A percentile compares a stretch with the other conserved stretches of the same genome.
Conservation (phyloP, 192 early-diverging fungal genomes). For the Umbelopsis isabellina region DNA sequence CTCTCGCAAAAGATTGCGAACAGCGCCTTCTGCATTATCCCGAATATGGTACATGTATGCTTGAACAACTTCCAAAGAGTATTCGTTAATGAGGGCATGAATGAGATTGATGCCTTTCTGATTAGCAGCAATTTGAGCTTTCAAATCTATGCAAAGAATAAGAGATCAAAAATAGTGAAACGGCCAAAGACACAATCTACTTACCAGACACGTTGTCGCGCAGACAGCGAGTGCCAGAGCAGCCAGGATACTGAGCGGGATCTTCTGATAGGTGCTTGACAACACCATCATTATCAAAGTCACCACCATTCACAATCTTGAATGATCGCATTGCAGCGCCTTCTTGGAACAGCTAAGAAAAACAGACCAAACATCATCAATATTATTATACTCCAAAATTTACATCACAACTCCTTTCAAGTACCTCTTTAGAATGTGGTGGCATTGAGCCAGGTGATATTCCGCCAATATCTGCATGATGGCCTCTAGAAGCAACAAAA, state of each 20-base stretch:
- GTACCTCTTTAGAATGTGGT: constrained; percentile 79
- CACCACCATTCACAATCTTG: constrained; percentile 81
- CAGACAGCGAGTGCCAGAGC: constrained; percentile 86
- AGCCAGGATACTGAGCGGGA: constrained; percentile 83
- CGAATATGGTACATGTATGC: constrained; percentile 96
- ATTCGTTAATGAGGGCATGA: constrained; percentile 80
- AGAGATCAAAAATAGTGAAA: neutral
- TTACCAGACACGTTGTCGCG: constrained; percentile 82
- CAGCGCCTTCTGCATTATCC: constrained; percentile 85
- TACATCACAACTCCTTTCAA: neutral
- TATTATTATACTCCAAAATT: neutral
- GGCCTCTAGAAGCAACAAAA: constrained; percentile 93
- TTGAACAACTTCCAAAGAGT: constrained; percentile 84
- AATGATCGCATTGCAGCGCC: constrained; percentile 90
- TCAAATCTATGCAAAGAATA: constrained; percentile 63
- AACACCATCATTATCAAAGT: constrained; percentile 87
- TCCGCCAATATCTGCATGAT: constrained; percentile 96
- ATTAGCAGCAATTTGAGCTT: constrained; percentile 98
- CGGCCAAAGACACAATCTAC: neutral
- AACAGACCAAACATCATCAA: neutral
- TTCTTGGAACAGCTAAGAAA: constrained; percentile 78
- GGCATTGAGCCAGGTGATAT: constrained; percentile 89
- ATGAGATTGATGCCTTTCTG: constrained; percentile 89
- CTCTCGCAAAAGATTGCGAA: constrained; percentile 74
- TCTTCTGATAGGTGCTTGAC: constrained; percentile 73